Evolutionary conservation across 202 grass and related monocot genomes (phyloP), one percentile per base, ranked within the genome.

Genomic region (Dendrocalamus latiflorus): DNA sequence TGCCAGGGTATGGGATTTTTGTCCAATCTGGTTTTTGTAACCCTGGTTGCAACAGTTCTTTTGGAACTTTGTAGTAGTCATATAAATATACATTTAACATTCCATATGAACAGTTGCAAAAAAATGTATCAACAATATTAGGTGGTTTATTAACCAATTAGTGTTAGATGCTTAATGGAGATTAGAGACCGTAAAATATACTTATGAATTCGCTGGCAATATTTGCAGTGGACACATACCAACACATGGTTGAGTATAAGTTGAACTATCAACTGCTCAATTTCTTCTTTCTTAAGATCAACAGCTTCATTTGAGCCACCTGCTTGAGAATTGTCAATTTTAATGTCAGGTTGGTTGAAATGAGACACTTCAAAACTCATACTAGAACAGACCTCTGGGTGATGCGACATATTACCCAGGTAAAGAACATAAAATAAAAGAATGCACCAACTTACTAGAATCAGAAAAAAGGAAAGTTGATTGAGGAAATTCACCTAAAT

Each of bases 241-340:
- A 28, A 28, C 26, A 28, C 26, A 28, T 28, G 26, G 26, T 28
- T 28, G 26, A 36, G 34, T 36, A 36, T 36, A 36, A 36, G 34
- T 36, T 36, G 34, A 36, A 36, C 34, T 36, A 98, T 94, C 80
- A 98, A 83, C 68, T 93, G 90, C 65, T 98, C 95, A 77, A 88
- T 66, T 83, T 94, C 95, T 81, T 93, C 95, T 87, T 71, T 97
- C 77, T 90, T 97, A 84, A 97, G 86, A 83, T 94, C 86, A 90
- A 73, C 58, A 66, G 74, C 61, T 48, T 77, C 42, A 79, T 82
- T 83, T 39, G 89, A 90, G 80, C 25, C 6, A 84, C 85, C 94
- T 97, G 79, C 64, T 88, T 28, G 26, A 28, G 26, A 1, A 28
- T 28, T 28, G 26, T 1, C 26, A 28, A 28, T 28, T 28, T 28